Conservation (phyloP, 177 flowering plant species). For the Telopea speciosissima region DNA sequence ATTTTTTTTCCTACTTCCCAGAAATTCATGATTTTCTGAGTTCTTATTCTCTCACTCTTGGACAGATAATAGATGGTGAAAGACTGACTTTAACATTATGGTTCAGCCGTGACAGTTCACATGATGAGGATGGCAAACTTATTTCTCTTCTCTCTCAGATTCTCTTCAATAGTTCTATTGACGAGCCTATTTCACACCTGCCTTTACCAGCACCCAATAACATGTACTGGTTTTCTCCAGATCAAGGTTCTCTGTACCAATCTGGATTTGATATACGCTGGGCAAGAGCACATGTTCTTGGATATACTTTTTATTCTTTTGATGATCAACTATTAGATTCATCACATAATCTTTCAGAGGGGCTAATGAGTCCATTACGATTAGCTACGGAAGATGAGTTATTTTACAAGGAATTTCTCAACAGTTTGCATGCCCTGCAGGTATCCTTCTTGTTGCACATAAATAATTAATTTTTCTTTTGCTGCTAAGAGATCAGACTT, state of each 20-base stretch:
- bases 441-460: conserved; percentile 26
- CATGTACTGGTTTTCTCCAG: conserved; percentile 90
- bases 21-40: background rate
- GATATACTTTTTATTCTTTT: conserved; percentile 40
- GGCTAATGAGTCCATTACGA: conserved; percentile 38
- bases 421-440: conserved; percentile 88
- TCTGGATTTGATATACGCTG: conserved; percentile 65
- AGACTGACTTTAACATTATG: conserved; percentile 79
- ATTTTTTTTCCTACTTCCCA: background rate
- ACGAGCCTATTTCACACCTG: conserved; percentile 24
- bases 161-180: conserved; percentile 6
- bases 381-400: conserved; percentile 46
- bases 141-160: conserved; percentile 48
- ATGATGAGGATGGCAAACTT: conserved; percentile 89
- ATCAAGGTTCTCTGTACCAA: conserved; percentile 28
- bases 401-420: conserved; percentile 44
- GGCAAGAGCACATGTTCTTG: conserved; percentile 66
- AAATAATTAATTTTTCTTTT: too few species aligned
- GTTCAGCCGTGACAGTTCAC: conserved; percentile 71
- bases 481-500: background rate
- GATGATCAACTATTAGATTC: conserved; percentile 20
- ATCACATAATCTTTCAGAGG: conserved; percentile 30
- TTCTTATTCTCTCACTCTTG: background rate
- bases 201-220: conserved; percentile 68
- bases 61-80: conserved; percentile 78